Conservation (phyloP, 371 early-diverging fungal genomes). For the Mortierella sp. region DNA sequence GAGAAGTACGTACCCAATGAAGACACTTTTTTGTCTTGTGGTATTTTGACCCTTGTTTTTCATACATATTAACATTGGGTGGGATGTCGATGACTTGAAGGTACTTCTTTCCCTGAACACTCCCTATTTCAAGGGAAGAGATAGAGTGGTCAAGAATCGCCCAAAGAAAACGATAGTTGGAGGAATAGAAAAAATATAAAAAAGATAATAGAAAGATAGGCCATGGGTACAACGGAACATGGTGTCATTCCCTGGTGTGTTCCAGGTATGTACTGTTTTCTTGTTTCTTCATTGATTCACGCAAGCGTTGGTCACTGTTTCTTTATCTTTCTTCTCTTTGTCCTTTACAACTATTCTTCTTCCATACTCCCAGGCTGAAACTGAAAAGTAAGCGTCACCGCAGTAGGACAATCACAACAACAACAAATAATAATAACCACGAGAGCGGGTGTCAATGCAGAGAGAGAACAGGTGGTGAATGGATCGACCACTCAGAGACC, state of each 20-base stretch:
- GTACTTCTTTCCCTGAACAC: not conserved
- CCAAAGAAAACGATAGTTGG: not conserved
- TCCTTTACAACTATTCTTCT: not conserved
- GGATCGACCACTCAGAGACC: not conserved
- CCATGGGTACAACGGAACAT: not conserved
- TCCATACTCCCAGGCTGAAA: not conserved
- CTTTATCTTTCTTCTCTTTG: no score
- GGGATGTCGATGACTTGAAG: not conserved
- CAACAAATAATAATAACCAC: no score
- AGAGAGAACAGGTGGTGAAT: not conserved
- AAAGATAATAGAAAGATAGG: not conserved
- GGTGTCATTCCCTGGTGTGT: not conserved
- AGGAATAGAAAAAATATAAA: not conserved
- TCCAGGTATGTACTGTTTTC: no score
- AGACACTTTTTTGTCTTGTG: not conserved
- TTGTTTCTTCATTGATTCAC: no score
- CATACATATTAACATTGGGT: no score
- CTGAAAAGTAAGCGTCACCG: not conserved
- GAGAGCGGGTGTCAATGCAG: not conserved
- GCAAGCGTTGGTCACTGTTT: not conserved
- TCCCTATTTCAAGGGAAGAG: no score
- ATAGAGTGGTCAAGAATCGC: not conserved
- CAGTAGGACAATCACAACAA: no score
- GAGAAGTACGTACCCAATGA: not conserved
- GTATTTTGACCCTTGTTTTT: not conserved